Conservation (phyloP, 2,329 filamentous ascomycete species). For the Diaporthe australafricana region DNA sequence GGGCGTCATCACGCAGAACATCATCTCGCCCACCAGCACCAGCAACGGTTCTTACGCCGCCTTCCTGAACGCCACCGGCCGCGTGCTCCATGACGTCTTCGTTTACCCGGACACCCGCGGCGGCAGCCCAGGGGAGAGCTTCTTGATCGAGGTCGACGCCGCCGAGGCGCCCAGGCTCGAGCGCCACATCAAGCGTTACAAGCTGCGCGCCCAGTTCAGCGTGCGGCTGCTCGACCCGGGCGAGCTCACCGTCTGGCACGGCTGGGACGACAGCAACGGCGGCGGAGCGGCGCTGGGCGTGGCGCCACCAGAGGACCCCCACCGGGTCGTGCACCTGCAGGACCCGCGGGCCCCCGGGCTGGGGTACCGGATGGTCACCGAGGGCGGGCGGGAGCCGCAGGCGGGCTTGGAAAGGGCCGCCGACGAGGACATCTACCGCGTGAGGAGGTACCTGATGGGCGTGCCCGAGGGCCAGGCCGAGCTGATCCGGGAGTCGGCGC, state of each 20-base stretch:
- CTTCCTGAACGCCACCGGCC: conserved; percentile 87
- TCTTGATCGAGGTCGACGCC: conserved; percentile 86
- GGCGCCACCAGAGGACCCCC: conserved; percentile 2
- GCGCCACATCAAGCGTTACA: conserved; percentile 85
- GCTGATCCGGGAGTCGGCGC: conserved; percentile 74
- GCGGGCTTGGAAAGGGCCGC: conserved; percentile 52
- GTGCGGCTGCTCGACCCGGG: conserved; percentile 73
- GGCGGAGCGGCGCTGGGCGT: conserved; percentile 42
- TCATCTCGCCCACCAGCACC: conserved; percentile 56
- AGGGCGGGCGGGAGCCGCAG: conserved; percentile 45
- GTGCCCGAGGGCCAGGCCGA: conserved; percentile 88
- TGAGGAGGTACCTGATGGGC: conserved; percentile 83
- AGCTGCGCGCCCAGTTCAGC: conserved; percentile 82
- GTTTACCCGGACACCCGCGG: conserved; percentile 75
- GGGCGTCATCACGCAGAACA: conserved; percentile 83
- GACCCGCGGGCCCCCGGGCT: conserved; percentile 59
- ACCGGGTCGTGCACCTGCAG: conserved; percentile 30
- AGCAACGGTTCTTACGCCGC: conserved; percentile 77
- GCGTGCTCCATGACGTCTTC: conserved; percentile 90
- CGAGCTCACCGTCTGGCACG: conserved; percentile 77
- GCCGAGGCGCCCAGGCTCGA: conserved; percentile 70
- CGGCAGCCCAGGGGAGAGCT: conserved; percentile 57
- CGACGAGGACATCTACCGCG: conserved; percentile 72
- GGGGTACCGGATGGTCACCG: conserved; percentile 51
- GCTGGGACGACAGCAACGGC: conserved; percentile 70